A percentile compares a stretch with the other conserved stretches of the same genome.
Conservation (phyloP, 1,284 basidiomycete species). For the Vanrija sp. region DNA sequence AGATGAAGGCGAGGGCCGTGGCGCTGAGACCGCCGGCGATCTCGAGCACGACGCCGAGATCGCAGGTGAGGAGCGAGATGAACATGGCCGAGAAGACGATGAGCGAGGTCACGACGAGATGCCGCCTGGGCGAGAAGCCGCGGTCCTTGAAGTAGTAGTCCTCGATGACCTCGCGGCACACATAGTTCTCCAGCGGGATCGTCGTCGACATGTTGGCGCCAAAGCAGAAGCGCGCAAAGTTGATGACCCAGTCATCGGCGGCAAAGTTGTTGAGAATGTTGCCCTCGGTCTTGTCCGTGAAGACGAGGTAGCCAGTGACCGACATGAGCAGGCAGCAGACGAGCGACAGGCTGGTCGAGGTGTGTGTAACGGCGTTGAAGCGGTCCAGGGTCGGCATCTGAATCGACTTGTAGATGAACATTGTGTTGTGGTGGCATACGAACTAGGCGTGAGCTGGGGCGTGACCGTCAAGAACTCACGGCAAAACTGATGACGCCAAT, state of each 20-base stretch:
- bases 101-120: conserved; percentile 83
- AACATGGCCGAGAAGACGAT: conserved; percentile 80
- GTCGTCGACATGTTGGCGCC: conserved; percentile 99
- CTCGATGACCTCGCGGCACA: conserved; percentile 68
- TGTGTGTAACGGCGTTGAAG: conserved; percentile 88
- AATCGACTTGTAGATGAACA: conserved; percentile 91
- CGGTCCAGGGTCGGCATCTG: conserved; percentile 81
- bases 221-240: conserved; percentile 91
- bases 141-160: conserved; percentile 87
- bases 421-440: conserved; percentile 88
- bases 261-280: conserved; percentile 93
- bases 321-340: conserved; percentile 78
- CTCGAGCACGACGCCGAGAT: conserved; percentile 95
- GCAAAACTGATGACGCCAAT: conserved; percentile 95
- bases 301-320: conserved; percentile 85
- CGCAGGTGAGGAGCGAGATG: conserved; percentile 86
- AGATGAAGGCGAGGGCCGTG: conserved; percentile 90
- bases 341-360: conserved; percentile 77
- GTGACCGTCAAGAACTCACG: conserved; percentile 25
- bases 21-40: conserved; percentile 94
- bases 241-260: conserved; percentile 72
- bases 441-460: conserved; percentile 26
- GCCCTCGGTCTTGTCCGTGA: conserved; percentile 89
- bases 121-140: conserved; percentile 72
- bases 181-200: conserved; percentile 39